These are phyloP conservation scores for Saturnispora zaruensis DNA, from an alignment of 805 yeast species.

Conservation along the genomic window DNA sequence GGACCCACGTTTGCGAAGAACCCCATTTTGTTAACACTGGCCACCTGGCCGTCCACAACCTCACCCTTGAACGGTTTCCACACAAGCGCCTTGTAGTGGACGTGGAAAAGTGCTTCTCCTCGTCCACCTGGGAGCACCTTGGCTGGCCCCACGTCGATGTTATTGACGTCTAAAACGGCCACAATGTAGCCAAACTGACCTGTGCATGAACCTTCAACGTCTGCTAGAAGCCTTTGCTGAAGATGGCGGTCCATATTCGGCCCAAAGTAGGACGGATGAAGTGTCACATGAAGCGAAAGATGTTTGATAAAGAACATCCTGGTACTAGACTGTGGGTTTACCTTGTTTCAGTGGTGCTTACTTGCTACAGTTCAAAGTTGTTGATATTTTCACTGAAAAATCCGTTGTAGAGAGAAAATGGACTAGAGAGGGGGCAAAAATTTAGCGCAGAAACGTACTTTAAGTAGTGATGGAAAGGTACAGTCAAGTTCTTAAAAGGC, in stretches of 20 bases:
- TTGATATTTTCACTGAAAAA: neutral
- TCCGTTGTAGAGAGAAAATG: neutral
- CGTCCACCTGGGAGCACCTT: slow-evolving; percentile 73
- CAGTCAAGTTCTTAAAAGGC: too few relatives aligned
- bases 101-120: slow-evolving; percentile 95
- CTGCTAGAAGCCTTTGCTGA: slow-evolving; percentile 81
- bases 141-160: slow-evolving; percentile 92
- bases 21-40: slow-evolving; percentile 90
- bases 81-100: slow-evolving; percentile 90
- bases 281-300: slow-evolving; percentile 80
- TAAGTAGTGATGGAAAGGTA: too few relatives aligned
- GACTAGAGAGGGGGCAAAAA: neutral
- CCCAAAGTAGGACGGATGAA: slow-evolving; percentile 96
- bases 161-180: slow-evolving; percentile 90
- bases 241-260: slow-evolving; percentile 95
- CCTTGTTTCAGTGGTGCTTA: neutral
- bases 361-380: neutral
- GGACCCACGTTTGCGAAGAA: slow-evolving; percentile 99
- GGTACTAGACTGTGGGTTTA: neutral
- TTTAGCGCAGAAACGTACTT: neutral
- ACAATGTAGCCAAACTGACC: slow-evolving; percentile 98
- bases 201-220: slow-evolving; percentile 97
- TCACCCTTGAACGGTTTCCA: slow-evolving; percentile 99
- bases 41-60: slow-evolving; percentile 94
- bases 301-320: slow-evolving; percentile 52